Evolutionary conservation across 2,329 filamentous ascomycete species (phyloP), one percentile per base, ranked within the genome.

Genomic region (Chaetomium olivaceum): DNA sequence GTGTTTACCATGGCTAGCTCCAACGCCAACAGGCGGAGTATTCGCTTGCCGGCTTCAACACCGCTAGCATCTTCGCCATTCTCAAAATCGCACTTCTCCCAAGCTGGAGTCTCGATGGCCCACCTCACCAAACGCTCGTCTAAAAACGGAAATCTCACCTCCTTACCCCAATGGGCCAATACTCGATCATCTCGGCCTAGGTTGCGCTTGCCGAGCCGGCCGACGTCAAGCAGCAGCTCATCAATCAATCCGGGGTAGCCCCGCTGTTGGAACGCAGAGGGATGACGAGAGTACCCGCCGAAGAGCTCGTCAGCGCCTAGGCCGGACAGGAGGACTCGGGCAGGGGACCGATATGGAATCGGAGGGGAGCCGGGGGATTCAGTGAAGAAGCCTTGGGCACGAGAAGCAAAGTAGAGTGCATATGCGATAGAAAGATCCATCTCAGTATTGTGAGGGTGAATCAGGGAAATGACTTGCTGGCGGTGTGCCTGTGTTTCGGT

Each of bases 381-480:
- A 62, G 79, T 79, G 48, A 82, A 80, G 21, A 76, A 70, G 0
- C 89, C 92, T 59, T 80, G 76, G 0, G 93, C 94, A 48, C 92
- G 86, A 0, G 94, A 89, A 6, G 95, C 93, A 79, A 99, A 99
- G 77, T 97, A 98, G n/a, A 99, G 82, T 0, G 95, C 95, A 71
- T 86, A 90, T 0, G 91, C 91, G 72, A 99, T 99, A 3, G 95
- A 99, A 0, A 99, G 82, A 73, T 99, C 95, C 95, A 99, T 99
- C 77, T 99, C 95, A 0, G 95, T 99, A 71, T 97, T 94, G 77
- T 99, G 95, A 0, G 95, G 95, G 71, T 90, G 84, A 76, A 99
- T 97, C 21, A 99, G 81, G 2, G 86, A 83, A 46, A 93, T 85
- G 23, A 99, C 85, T 29, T 83, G 83, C 3, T 83, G 73, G 67